Evolutionary conservation across 208 protist genomes (phyloP).

Genomic region (Wallacemonas rigidus): DNA sequence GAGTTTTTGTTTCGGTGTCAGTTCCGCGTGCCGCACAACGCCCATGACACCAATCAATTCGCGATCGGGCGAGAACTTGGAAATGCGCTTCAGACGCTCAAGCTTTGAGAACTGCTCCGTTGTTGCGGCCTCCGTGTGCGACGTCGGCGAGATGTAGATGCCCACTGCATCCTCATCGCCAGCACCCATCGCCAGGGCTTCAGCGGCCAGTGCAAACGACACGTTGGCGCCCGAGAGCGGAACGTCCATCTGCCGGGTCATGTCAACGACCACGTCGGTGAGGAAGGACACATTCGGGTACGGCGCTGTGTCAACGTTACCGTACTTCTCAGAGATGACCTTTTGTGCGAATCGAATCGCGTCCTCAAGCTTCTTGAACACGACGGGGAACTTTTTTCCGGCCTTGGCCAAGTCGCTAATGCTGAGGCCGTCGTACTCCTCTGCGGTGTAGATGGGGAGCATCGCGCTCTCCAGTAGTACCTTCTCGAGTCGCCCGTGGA

Average conservation of each 20-base stretch:
- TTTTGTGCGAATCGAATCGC: constrained; percentile 49
- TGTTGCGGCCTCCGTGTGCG: not conserved
- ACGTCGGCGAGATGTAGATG: constrained; percentile 12
- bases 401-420: constrained; percentile 33
- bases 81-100: constrained; percentile 43
- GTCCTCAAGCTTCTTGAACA: constrained; percentile 48
- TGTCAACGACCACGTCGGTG: constrained; percentile 45
- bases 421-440: constrained; percentile 47
- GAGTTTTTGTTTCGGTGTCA: constrained; percentile 62
- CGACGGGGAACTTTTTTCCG: constrained; percentile 45
- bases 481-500: constrained; percentile 54
- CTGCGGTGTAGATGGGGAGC: constrained; percentile 49
- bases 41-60: constrained; percentile 56
- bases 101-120: constrained; percentile 19
- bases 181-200: not conserved
- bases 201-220: not conserved
- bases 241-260: constrained; percentile 19
- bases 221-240: not conserved
- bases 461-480: constrained; percentile 38
- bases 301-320: constrained; percentile 49
- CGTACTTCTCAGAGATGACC: constrained; percentile 44
- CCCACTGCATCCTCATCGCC: constrained; percentile 12
- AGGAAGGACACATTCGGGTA: constrained; percentile 60
- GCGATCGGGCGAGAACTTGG: constrained; percentile 41
- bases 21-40: constrained; percentile 51